Conservation (phyloP, 495 filamentous ascomycete genomes). For the Baudoinia panamericana region DNA sequence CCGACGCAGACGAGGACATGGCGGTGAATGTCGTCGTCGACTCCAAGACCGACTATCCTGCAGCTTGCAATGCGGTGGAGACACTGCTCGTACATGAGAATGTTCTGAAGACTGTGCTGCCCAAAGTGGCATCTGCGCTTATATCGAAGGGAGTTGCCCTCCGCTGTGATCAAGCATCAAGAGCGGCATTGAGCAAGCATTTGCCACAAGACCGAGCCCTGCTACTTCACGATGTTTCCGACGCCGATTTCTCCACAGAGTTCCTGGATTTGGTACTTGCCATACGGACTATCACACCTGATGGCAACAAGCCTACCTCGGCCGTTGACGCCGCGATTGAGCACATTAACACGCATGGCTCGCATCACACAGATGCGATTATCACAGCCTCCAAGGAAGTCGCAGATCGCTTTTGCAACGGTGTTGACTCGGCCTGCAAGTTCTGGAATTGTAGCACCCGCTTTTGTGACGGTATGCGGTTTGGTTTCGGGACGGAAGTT, state of each 20-base stretch:
- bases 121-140: constrained; percentile 55
- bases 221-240: constrained; percentile 49
- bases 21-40: constrained; percentile 74
- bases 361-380: constrained; percentile 91
- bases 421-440: constrained; percentile 79
- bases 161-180: constrained; percentile 62
- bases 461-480: constrained; percentile 93
- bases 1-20: constrained; percentile 57
- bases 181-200: constrained; percentile 39
- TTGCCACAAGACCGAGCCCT: constrained; percentile 30
- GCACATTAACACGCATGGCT: constrained; percentile 86
- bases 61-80: constrained; percentile 91
- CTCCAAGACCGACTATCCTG: constrained; percentile 85
- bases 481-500: constrained; percentile 94
- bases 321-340: constrained; percentile 55
- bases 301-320: constrained; percentile 17
- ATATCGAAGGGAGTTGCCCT: constrained; percentile 66
- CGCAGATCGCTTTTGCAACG: constrained; percentile 67
- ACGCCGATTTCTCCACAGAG: constrained; percentile 72
- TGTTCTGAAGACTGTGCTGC: constrained; percentile 54
- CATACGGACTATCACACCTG: constrained; percentile 56
- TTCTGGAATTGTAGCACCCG: constrained; percentile 95
- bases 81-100: constrained; percentile 73
- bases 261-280: constrained; percentile 78
- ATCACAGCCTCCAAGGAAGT: constrained; percentile 50